phyloP scores from a whole-genome alignment of 2,329 filamentous ascomycete species.

The Didymella exigua region DNA sequence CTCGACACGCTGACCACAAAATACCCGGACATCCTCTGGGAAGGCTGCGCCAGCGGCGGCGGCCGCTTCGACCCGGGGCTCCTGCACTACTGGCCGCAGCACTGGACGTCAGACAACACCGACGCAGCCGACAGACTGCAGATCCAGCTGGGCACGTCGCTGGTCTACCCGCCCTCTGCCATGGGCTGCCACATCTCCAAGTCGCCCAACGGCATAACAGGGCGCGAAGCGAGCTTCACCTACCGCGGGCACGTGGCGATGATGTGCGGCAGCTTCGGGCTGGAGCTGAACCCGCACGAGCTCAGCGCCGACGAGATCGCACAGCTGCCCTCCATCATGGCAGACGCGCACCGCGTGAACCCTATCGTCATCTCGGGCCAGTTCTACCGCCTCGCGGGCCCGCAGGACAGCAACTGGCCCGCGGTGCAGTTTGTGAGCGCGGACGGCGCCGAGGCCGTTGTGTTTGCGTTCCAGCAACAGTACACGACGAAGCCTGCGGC shows the following conservation, averaged over 20 bases:
- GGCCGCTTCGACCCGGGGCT: constrained; percentile 67
- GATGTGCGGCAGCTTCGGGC: constrained; percentile 71
- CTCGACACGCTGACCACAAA: constrained; percentile 64
- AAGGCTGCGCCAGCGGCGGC: constrained; percentile 69
- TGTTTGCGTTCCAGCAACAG: constrained; percentile 67
- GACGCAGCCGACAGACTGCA: constrained; percentile 65
- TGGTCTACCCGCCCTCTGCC: constrained; percentile 65
- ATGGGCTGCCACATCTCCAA: constrained; percentile 71
- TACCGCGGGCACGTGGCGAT: constrained; percentile 71
- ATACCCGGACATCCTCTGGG: constrained; percentile 68
- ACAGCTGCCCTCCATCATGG: constrained; percentile 61
- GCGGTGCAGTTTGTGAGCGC: constrained; percentile 64
- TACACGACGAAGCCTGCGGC: constrained; percentile 59
- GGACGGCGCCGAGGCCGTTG: constrained; percentile 56
- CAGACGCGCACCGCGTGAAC: constrained; percentile 61
- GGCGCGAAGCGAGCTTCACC: constrained; percentile 60
- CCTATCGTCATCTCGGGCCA: constrained; percentile 64
- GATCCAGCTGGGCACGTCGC: constrained; percentile 68
- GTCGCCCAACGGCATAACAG: constrained; percentile 64
- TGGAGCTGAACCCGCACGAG: constrained; percentile 65
- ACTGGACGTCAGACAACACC: constrained; percentile 70
- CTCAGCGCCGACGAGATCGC: constrained; percentile 59
- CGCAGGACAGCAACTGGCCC: constrained; percentile 66
- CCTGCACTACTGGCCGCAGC: constrained; percentile 68
- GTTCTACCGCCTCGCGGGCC: constrained; percentile 64